phyloP scores from a whole-genome alignment of 768 basidiomycete genomes.

The Termitomyces heimii region DNA sequence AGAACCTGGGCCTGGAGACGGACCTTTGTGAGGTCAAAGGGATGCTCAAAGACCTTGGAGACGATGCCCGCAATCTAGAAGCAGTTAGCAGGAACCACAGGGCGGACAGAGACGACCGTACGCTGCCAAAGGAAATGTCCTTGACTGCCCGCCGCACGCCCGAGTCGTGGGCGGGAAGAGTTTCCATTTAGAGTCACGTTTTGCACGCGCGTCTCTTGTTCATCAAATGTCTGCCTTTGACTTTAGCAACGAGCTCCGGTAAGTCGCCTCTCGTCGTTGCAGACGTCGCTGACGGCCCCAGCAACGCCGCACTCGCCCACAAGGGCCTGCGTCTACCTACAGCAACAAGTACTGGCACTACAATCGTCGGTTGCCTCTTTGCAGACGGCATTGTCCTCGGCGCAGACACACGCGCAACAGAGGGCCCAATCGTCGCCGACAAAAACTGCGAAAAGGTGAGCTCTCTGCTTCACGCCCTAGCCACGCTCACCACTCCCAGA shows the following conservation, averaged over 20 bases:
- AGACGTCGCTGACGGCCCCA: conserved; percentile 18
- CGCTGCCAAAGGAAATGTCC: conserved; percentile 20
- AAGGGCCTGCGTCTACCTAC: conserved; percentile 74
- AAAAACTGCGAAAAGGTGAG: conserved; percentile 99
- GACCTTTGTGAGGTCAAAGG: conserved; percentile 94
- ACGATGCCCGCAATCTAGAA: conserved; percentile 77
- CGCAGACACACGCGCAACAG: conserved; percentile 95
- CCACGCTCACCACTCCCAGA: conserved; percentile 43
- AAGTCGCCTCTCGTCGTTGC: too few species aligned
- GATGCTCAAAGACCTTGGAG: conserved; percentile 84
- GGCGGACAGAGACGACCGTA: background rate
- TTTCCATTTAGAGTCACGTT: conserved; percentile 26
- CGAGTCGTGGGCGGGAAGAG: conserved; percentile 16
- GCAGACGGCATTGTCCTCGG: conserved; percentile 91
- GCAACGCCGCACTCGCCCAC: conserved; percentile 66
- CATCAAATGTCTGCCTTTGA: conserved; percentile 55
- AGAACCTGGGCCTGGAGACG: conserved; percentile 89
- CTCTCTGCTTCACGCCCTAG: too few species aligned
- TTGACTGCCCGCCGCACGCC: conserved; percentile 12
- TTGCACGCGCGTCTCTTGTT: conserved; percentile 28
- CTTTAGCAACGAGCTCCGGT: conserved; percentile 75
- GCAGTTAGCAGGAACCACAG: background rate
- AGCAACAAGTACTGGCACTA: conserved; percentile 92
- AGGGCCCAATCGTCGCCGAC: conserved; percentile 91
- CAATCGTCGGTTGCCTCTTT: conserved; percentile 95